Evolutionary conservation across 805 yeast species (phyloP).

Genomic region (Metschnikowia proteae): DNA sequence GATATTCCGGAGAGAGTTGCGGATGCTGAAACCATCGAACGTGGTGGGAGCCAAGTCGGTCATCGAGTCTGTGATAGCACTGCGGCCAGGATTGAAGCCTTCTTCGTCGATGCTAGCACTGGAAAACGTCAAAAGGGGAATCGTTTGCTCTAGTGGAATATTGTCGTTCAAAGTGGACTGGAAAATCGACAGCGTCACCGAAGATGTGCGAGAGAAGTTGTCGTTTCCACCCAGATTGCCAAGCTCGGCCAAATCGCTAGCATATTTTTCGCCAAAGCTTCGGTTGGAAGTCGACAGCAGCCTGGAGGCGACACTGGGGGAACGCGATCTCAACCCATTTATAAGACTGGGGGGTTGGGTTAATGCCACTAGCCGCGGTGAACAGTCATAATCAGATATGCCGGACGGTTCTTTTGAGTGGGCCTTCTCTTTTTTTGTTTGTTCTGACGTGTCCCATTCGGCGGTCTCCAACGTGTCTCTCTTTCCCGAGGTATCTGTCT

Average conservation of each 20-base stretch:
- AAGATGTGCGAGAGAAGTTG: slow-evolving; percentile 13
- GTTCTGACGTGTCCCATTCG: too few species aligned
- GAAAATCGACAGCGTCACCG: slow-evolving; percentile 12
- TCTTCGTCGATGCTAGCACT: slow-evolving; percentile 10
- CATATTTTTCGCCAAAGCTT: neutral
- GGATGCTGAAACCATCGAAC: slow-evolving; percentile 11
- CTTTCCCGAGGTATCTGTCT: too few species aligned
- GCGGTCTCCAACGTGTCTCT: too few species aligned
- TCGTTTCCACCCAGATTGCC: neutral
- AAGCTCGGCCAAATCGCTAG: neutral
- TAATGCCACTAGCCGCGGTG: too few species aligned
- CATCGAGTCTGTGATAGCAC: slow-evolving; percentile 10
- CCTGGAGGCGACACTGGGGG: neutral
- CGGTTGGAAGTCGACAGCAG: neutral
- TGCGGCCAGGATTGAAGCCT: slow-evolving; percentile 7
- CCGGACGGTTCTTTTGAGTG: too few species aligned
- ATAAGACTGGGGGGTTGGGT: neutral
- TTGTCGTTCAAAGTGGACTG: slow-evolving; percentile 7
- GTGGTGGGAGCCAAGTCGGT: slow-evolving; percentile 14
- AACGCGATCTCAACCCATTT: neutral
- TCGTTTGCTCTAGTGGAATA: slow-evolving; percentile 13
- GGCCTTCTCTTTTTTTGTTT: too few species aligned
- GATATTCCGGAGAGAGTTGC: slow-evolving; percentile 9
- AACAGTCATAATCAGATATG: too few species aligned
- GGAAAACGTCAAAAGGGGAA: slow-evolving; percentile 14